Conservation (phyloP, 805 yeast species). For the Spathaspora girioi region DNA sequence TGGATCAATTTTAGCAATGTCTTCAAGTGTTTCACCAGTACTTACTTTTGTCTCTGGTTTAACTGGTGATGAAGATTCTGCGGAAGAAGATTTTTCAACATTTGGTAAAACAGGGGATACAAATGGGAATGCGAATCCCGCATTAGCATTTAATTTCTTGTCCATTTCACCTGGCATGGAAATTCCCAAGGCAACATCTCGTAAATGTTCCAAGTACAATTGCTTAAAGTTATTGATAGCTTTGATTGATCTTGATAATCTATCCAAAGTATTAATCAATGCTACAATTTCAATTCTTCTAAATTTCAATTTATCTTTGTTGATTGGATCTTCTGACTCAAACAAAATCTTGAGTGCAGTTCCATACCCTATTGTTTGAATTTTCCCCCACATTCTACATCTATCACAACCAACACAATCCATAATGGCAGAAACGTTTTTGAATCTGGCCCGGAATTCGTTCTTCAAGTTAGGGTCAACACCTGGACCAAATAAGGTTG, state of each 20-base stretch:
- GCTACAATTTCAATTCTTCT: slow-evolving; percentile 85
- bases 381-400: slow-evolving; percentile 96
- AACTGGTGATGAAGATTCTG: slow-evolving; percentile 1
- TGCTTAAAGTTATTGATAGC: slow-evolving; percentile 70
- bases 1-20: slow-evolving; percentile 4
- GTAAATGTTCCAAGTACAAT: slow-evolving; percentile 43
- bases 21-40: neutral
- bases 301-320: slow-evolving; percentile 53
- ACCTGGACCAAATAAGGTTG: slow-evolving; percentile 43
- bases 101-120: slow-evolving; percentile 1
- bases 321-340: slow-evolving; percentile 59
- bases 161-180: slow-evolving; percentile 41
- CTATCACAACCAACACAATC: slow-evolving; percentile 98
- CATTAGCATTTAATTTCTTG: slow-evolving; percentile 13
- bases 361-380: slow-evolving; percentile 96
- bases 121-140: slow-evolving; percentile 40
- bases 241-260: slow-evolving; percentile 79
- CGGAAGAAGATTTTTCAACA: neutral
- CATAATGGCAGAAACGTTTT: slow-evolving; percentile 89
- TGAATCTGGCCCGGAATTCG: slow-evolving; percentile 82
- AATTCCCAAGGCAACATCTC: slow-evolving; percentile 36
- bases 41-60: neutral
- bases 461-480: slow-evolving; percentile 60
- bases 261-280: slow-evolving; percentile 85
- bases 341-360: slow-evolving; percentile 89